Conservation (phyloP, 2,329 filamentous ascomycete genomes). For the Trichothecium sympodiale region DNA sequence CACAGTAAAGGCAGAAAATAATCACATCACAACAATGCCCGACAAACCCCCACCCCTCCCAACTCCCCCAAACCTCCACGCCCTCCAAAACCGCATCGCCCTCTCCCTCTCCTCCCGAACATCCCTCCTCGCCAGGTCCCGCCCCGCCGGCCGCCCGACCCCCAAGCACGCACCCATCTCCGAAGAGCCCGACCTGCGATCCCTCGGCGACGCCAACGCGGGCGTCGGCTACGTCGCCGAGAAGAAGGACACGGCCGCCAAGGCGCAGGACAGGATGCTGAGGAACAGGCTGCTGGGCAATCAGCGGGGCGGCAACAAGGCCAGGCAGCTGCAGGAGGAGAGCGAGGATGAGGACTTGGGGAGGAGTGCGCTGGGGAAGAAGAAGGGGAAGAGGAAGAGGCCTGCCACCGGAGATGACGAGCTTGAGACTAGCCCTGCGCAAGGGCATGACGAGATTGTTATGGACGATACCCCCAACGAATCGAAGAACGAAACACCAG, state of each 20-base stretch:
- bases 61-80: slow-evolving; percentile 23
- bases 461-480: not conserved
- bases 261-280: slow-evolving; percentile 18
- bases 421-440: not conserved
- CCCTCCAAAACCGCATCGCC: slow-evolving; percentile 30
- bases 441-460: slow-evolving; percentile 1
- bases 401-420: slow-evolving; percentile 3
- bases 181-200: not conserved
- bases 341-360: slow-evolving; percentile 19
- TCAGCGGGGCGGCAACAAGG: slow-evolving; percentile 9
- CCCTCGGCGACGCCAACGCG: slow-evolving; percentile 16
- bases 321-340: slow-evolving; percentile 8
- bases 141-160: slow-evolving; percentile 4
- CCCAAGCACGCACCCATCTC: slow-evolving; percentile 6
- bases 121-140: slow-evolving; percentile 18
- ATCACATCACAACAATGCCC: slow-evolving; percentile 10
- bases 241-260: slow-evolving; percentile 9
- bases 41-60: slow-evolving; percentile 18
- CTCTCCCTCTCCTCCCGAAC: slow-evolving; percentile 24
- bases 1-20: too few species aligned
- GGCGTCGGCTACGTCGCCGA: slow-evolving; percentile 29
- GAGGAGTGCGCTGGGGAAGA: slow-evolving; percentile 24
- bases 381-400: slow-evolving; percentile 14
- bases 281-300: slow-evolving; percentile 18
- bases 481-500: slow-evolving; percentile 1